Evolutionary conservation across 768 basidiomycete genomes (phyloP).

Genomic region (Termitomyces sp.): DNA sequence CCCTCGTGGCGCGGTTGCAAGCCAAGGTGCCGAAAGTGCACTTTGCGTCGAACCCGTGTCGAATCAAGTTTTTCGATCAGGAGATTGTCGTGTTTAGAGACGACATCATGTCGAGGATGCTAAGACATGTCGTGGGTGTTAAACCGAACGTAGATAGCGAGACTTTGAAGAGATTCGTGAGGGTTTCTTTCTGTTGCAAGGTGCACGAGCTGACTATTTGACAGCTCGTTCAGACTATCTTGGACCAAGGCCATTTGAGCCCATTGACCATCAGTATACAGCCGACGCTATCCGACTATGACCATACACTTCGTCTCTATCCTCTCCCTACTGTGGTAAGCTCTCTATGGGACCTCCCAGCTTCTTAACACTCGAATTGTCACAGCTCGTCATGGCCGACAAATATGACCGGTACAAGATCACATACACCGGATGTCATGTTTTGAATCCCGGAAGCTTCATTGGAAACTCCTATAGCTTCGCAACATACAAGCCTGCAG

Average conservation of each 20-base stretch:
- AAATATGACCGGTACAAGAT: slow-evolving; percentile 94
- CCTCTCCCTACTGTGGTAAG: slow-evolving; percentile 89
- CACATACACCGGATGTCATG: slow-evolving; percentile 97
- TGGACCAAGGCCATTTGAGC: slow-evolving; percentile 93
- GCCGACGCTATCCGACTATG: slow-evolving; percentile 84
- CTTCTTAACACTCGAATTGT: not conserved
- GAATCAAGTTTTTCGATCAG: slow-evolving; percentile 92
- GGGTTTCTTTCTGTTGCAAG: slow-evolving; percentile 19
- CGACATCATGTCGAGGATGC: slow-evolving; percentile 89
- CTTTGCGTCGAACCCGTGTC: slow-evolving; percentile 88
- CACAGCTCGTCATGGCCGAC: slow-evolving; percentile 87
- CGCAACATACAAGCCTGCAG: slow-evolving; percentile 86
- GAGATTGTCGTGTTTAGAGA: slow-evolving; percentile 94
- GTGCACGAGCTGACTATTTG: not conserved
- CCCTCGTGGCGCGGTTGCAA: slow-evolving; percentile 65
- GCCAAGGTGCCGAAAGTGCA: slow-evolving; percentile 73
- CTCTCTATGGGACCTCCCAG: not conserved
- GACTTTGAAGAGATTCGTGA: slow-evolving; percentile 84
- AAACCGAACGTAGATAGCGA: slow-evolving; percentile 76
- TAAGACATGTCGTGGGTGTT: slow-evolving; percentile 85
- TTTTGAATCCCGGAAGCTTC: slow-evolving; percentile 96
- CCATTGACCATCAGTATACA: slow-evolving; percentile 83
- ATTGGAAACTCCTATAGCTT: slow-evolving; percentile 78
- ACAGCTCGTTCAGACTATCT: slow-evolving; percentile 91
- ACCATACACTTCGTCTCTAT: slow-evolving; percentile 88